Percentiles rank a stretch among this genome's conserved stretches.
Conservation (phyloP, 495 filamentous ascomycete genomes). For the Choiromyces venosus region DNA sequence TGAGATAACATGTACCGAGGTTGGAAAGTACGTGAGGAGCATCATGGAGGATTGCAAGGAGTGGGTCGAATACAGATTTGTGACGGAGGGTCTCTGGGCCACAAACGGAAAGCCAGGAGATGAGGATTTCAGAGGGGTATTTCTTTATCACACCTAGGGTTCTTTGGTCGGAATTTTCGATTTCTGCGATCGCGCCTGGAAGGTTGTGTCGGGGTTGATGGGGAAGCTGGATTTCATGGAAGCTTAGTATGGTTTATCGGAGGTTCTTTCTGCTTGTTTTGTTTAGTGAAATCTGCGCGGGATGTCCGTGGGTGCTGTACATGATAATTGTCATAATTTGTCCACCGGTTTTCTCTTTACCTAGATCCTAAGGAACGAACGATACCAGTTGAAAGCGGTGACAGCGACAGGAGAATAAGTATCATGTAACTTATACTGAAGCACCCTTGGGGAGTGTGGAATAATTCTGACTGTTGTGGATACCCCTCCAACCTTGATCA, state of each 20-base stretch:
- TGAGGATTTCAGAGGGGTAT: not conserved
- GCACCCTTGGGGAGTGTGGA: not conserved
- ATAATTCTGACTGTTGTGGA: not conserved
- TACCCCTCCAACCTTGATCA: not conserved
- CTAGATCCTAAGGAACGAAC: not conserved
- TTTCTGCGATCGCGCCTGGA: not conserved
- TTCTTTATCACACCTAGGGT: not conserved
- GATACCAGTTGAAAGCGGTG: not conserved
- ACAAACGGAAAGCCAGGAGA: not conserved
- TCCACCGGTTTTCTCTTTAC: not conserved
- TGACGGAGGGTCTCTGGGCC: not conserved
- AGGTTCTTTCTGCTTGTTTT: not conserved
- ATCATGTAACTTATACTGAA: too few species aligned
- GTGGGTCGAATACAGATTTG: not conserved
- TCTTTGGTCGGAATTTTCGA: not conserved
- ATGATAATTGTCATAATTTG: not conserved
- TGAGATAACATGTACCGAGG: not conserved
- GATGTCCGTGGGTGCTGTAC: not conserved
- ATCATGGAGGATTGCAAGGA: not conserved
- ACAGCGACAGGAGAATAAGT: not conserved
- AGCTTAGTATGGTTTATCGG: too few species aligned
- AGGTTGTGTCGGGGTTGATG: not conserved
- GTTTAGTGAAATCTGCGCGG: not conserved
- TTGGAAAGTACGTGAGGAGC: not conserved
- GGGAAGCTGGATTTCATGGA: too few species aligned